A percentile compares a stretch with the other conserved stretches of the same genome.
Evolutionary conservation across 1,284 basidiomycete species (phyloP).

Genomic region (Chalciporus piperatoides): DNA sequence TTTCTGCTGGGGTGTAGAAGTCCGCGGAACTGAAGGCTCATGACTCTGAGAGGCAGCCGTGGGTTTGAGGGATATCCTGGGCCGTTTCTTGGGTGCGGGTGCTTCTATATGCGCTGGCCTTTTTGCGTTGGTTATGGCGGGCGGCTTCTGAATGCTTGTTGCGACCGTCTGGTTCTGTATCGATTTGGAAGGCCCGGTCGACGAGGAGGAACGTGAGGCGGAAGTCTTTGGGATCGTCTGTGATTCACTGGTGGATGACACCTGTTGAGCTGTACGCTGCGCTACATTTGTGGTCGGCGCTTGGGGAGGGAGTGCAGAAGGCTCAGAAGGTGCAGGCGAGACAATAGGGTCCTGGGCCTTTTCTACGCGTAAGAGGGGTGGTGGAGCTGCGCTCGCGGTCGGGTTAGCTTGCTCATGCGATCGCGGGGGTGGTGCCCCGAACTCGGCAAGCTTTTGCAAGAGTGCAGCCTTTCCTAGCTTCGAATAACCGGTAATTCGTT

Average conservation of each 20-base stretch:
- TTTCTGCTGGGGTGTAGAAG: neutral
- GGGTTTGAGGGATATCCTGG: slow-evolving; percentile 5
- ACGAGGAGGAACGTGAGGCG: neutral
- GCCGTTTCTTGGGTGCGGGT: slow-evolving; percentile 19
- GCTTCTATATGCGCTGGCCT: slow-evolving; percentile 23
- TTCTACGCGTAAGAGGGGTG: neutral
- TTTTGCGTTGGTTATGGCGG: slow-evolving; percentile 13
- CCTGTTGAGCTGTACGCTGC: neutral
- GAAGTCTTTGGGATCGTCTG: neutral
- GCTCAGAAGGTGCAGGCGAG: neutral
- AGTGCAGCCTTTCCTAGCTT: slow-evolving; percentile 60
- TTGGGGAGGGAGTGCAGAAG: neutral
- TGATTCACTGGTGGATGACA: neutral
- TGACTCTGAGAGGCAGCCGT: neutral
- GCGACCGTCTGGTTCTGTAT: neutral
- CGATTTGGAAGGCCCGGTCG: neutral
- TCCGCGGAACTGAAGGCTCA: neutral
- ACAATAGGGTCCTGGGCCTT: neutral
- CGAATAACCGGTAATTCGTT: slow-evolving; percentile 56
- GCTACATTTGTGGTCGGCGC: neutral
- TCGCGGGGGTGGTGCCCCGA: slow-evolving; percentile 6
- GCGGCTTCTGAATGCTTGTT: neutral
- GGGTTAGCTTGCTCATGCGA: neutral
- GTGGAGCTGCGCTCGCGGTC: neutral
- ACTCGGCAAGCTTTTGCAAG: slow-evolving; percentile 44